phyloP scores from a whole-genome alignment of 257 asterid genomes.

The Penstemon davidsonii region DNA sequence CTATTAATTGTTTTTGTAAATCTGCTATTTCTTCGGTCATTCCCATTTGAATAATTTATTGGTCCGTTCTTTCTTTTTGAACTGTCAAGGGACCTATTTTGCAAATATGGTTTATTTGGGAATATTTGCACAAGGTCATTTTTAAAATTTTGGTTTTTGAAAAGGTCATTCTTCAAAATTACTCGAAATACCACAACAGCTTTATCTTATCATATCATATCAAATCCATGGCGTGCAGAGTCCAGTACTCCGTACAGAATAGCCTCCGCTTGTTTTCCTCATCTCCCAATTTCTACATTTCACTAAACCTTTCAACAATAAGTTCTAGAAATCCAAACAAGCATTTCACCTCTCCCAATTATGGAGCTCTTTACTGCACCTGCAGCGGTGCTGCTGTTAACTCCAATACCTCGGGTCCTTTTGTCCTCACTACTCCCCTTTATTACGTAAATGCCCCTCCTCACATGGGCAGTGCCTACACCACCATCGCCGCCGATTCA shows the following conservation, averaged over 20 bases:
- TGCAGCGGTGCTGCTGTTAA: conserved; percentile 29
- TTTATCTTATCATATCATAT: no score
- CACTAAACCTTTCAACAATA: conserved; percentile 23
- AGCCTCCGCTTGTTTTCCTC: conserved; percentile 53
- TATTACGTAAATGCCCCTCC: conserved; percentile 99
- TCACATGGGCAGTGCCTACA: conserved; percentile 97
- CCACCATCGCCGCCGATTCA: conserved; percentile 94
- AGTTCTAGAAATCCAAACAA: conserved; percentile 35
- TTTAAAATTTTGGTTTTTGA: no score
- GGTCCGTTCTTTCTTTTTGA: no score
- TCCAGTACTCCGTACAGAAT: conserved; percentile 58
- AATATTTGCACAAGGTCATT: no score
- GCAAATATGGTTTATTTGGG: no score
- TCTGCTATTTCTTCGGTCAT: no score
- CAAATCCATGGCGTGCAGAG: conserved; percentile 56
- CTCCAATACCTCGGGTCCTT: conserved; percentile 36
- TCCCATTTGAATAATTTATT: no score
- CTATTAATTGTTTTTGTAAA: no score
- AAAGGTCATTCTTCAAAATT: no score
- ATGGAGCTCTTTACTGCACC: conserved; percentile 48
- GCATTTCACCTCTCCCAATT: conserved; percentile 4
- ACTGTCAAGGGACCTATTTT: no score
- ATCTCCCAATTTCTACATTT: conserved; percentile 30
- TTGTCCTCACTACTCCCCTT: conserved; percentile 91
- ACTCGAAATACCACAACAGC: no score